Base-by-base conservation (phyloP, 495 filamentous ascomycete genomes). In the Penicillium coffeae region DNA sequence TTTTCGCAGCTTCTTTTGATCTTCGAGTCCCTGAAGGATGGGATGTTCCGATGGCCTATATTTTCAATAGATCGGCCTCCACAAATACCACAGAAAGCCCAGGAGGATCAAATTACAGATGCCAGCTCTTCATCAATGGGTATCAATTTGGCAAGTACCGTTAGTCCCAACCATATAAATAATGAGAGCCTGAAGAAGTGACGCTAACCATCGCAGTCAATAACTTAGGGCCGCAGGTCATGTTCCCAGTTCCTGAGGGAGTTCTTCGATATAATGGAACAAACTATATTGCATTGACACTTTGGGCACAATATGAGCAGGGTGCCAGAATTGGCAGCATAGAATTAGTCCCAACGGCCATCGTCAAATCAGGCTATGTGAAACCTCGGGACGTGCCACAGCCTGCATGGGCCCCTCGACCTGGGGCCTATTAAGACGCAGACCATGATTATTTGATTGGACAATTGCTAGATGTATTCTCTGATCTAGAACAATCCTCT, bases 151-250 rank as follows among this genome's bases (percentile, higher is more conserved):
- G 84, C 6, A 83, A 86, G 60, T 83, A 83, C 42, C 50, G 58
- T 64, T 52, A 19, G 52, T 58, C n/a, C n/a, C n/a, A n/a, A n/a
- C n/a, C n/a, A n/a, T n/a, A n/a, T n/a, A n/a, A 9, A 9, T 5
- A 35, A 21, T 18, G 7, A 12, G 7, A 1, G 7, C n/a, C 5
- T 34, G 18, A 13, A 14, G n/a, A 20, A 3, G 19, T 14, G 12
- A 7, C 19, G 33, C 19, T 10, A 7, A 8, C 21, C 7, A 14
- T 27, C 32, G 7, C 15, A 42, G 39, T 70, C 19, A 69, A 66
- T 52, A 68, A 89, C 34, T 66, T 89, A 46, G 88, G 88, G 3
- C 88, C 87, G 18, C 87, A 91, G 68, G 81, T 72, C 8, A 64
- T 72, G 41, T 87, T 78, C 61, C 83, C 82, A 3, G 82, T 87